Percentiles rank a stretch among this genome's conserved stretches.
phyloP scores from a whole-genome alignment of 2,329 filamentous ascomycete genomes.

The Penicillium sp. region DNA sequence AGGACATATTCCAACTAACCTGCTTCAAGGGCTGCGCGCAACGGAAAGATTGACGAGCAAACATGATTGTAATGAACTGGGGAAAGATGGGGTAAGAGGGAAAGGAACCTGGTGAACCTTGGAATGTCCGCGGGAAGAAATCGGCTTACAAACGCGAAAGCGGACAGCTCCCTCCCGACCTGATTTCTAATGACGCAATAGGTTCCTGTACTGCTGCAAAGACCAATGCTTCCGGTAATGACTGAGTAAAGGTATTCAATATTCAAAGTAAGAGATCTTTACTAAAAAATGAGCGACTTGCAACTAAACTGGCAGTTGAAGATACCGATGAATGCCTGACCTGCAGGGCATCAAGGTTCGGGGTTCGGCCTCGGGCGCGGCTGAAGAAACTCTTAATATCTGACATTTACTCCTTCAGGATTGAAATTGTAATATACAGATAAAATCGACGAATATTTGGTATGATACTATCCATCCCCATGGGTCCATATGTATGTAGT shows the following conservation, averaged over 20 bases:
- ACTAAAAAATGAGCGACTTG: not conserved
- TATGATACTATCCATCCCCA: not conserved
- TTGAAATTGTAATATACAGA: not conserved
- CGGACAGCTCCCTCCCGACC: constrained; percentile 18
- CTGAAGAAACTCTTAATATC: not conserved
- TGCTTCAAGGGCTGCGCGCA: constrained; percentile 63
- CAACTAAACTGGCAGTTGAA: not conserved
- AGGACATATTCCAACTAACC: constrained; percentile 46
- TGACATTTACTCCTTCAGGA: not conserved
- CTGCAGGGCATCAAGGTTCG: not conserved
- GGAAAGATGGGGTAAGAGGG: constrained; percentile 4
- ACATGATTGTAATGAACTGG: constrained; percentile 53
- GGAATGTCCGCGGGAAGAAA: constrained; percentile 13
- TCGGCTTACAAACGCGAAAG: constrained; percentile 21
- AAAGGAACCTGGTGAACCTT: not conserved
- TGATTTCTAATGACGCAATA: constrained; percentile 33
- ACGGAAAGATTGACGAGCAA: constrained; percentile 64
- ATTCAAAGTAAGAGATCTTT: not conserved
- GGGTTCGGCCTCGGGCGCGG: not conserved
- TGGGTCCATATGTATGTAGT: not conserved
- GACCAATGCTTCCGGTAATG: not conserved
- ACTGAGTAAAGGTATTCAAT: not conserved
- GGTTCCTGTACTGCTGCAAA: constrained; percentile 6
- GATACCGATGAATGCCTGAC: not conserved
- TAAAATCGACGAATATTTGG: not conserved